phyloP scores from a whole-genome alignment of 352 stramenopile genomes.

The Phytopythium boreale region DNA sequence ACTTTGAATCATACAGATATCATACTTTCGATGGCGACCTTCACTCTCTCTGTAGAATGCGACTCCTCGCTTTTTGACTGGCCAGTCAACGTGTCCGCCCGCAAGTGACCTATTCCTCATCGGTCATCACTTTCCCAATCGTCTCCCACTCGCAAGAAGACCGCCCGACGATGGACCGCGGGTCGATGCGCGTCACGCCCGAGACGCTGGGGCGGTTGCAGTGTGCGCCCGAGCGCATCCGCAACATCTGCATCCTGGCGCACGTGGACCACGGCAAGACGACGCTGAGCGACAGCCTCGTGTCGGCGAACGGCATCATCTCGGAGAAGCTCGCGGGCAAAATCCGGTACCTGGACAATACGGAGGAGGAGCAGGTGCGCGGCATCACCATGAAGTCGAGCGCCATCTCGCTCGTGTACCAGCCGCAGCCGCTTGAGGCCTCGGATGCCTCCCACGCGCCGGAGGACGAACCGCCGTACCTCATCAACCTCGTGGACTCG shows the following conservation, averaged over 20 bases:
- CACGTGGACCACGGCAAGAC: slow-evolving; percentile 94
- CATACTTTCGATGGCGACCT: too few species aligned
- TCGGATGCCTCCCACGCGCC: not conserved
- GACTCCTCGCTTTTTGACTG: too few species aligned
- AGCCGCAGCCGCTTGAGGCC: slow-evolving; percentile 33
- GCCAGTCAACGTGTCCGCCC: too few species aligned
- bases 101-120: too few species aligned
- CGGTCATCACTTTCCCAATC: too few species aligned
- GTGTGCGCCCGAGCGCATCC: slow-evolving; percentile 74
- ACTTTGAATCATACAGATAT: too few species aligned
- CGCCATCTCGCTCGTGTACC: slow-evolving; percentile 93
- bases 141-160: too few species aligned
- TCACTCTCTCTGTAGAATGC: too few species aligned
- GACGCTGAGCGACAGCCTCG: slow-evolving; percentile 93
- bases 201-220: slow-evolving; percentile 60
- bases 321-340: slow-evolving; percentile 94
- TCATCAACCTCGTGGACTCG: slow-evolving; percentile 96
- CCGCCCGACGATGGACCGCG: not conserved
- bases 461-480: slow-evolving; percentile 49
- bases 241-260: slow-evolving; percentile 95
- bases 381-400: slow-evolving; percentile 98
- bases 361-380: slow-evolving; percentile 92
- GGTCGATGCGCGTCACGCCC: slow-evolving; percentile 41
- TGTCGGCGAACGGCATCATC: slow-evolving; percentile 97
- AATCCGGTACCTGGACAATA: slow-evolving; percentile 95